Evolutionary conservation across 176 grass and related monocot genomes (phyloP).

Genomic region (Elaeis guineensis): DNA sequence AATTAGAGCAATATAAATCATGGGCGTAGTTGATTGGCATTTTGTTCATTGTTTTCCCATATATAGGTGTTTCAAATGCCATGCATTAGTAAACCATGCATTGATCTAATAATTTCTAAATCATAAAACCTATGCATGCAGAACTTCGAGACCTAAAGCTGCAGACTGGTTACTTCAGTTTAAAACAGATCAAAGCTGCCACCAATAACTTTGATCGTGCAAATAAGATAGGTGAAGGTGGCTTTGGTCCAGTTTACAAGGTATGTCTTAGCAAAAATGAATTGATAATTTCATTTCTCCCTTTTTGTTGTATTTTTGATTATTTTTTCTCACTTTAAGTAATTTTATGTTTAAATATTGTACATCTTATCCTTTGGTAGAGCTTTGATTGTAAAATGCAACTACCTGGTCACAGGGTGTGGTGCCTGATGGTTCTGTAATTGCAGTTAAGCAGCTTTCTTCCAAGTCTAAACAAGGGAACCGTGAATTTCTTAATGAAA

Average conservation of each 20-base stretch:
- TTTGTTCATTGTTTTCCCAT: too few relatives aligned
- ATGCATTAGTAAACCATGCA: too few relatives aligned
- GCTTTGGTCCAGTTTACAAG: slow-evolving; percentile 15
- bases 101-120: too few relatives aligned
- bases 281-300: too few relatives aligned
- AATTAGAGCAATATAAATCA: too few relatives aligned
- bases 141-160: background rate
- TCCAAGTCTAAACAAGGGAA: slow-evolving; percentile 14
- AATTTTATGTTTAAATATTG: background rate
- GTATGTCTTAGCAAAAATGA: background rate
- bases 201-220: slow-evolving; percentile 5
- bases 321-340: background rate
- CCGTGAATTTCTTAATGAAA: slow-evolving; percentile 14
- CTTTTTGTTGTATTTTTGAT: background rate
- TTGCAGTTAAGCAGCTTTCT: slow-evolving; percentile 17
- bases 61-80: too few relatives aligned
- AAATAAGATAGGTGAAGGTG: slow-evolving; percentile 21
- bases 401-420: background rate
- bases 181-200: slow-evolving; percentile 15
- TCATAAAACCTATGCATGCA: background rate
- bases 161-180: background rate
- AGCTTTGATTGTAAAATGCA: background rate
- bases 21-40: too few relatives aligned
- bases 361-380: too few relatives aligned
- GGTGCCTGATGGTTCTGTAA: slow-evolving; percentile 6